phyloP scores from a whole-genome alignment of 1,284 basidiomycete genomes.

The Malassezia nana region DNA sequence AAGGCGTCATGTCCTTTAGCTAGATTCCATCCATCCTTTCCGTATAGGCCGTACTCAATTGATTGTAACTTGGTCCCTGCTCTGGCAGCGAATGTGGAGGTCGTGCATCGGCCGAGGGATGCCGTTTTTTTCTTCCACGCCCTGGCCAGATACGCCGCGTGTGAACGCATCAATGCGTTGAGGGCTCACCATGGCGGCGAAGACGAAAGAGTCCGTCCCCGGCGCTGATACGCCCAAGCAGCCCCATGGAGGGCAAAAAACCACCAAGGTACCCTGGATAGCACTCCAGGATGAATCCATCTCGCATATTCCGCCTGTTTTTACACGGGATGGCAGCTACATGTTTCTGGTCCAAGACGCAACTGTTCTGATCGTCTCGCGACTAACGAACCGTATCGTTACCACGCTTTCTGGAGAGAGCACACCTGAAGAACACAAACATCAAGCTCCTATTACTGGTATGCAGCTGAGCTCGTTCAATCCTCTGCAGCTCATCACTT shows the following conservation, averaged over 20 bases:
- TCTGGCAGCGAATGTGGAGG: not conserved
- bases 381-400: slow-evolving; percentile 36
- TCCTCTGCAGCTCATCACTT: slow-evolving; percentile 76
- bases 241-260: not conserved
- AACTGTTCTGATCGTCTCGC: slow-evolving; percentile 35
- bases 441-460: slow-evolving; percentile 53
- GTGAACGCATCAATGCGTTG: not conserved
- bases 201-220: slow-evolving; percentile 7
- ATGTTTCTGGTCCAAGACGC: slow-evolving; percentile 36
- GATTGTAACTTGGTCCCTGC: not conserved
- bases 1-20: not conserved
- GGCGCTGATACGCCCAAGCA: not conserved
- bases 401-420: slow-evolving; percentile 32
- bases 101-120: slow-evolving; percentile 15
- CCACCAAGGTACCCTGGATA: slow-evolving; percentile 1
- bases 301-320: slow-evolving; percentile 14
- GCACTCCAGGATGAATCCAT: slow-evolving; percentile 13
- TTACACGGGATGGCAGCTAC: slow-evolving; percentile 26
- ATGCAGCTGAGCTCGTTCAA: slow-evolving; percentile 74
- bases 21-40: not conserved
- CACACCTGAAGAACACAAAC: slow-evolving; percentile 6
- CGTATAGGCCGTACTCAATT: not conserved
- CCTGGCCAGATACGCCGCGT: not conserved
- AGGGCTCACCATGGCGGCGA: slow-evolving; percentile 1
- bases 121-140: slow-evolving; percentile 17